phyloP scores from a whole-genome alignment of 2,329 filamentous ascomycete genomes.

The Claviceps africana region DNA sequence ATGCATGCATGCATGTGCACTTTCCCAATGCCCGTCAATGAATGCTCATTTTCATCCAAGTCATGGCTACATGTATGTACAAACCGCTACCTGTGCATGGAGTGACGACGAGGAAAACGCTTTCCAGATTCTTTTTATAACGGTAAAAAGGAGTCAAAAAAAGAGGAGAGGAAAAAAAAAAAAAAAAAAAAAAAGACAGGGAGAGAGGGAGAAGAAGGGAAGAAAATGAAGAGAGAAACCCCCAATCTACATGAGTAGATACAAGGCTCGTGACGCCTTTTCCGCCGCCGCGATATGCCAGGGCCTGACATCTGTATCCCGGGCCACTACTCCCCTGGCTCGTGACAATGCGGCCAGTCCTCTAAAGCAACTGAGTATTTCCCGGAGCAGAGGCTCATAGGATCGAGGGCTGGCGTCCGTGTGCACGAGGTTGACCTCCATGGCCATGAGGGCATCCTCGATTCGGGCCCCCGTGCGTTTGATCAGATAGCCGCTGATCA shows the following conservation, averaged over 20 bases:
- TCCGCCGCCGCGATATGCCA: conserved; percentile 65
- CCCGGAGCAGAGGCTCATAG: conserved; percentile 52
- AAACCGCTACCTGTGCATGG: background rate
- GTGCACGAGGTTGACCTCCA: conserved; percentile 53
- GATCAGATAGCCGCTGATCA: conserved; percentile 52
- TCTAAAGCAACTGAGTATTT: conserved; percentile 56
- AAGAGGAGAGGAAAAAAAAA: too few species aligned
- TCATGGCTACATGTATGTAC: background rate
- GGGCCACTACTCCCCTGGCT: conserved; percentile 47
- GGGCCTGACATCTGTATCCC: conserved; percentile 49
- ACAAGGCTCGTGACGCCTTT: conserved; percentile 52
- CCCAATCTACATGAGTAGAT: conserved; percentile 43
- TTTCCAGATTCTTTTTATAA: too few species aligned
- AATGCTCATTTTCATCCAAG: background rate
- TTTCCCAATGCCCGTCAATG: too few species aligned
- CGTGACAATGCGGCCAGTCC: conserved; percentile 55
- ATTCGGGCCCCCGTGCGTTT: conserved; percentile 43
- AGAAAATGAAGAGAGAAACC: background rate
- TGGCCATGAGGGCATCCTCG: conserved; percentile 44
- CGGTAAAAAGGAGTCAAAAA: too few species aligned
- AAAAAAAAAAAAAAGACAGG: too few species aligned
- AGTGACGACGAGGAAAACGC: background rate
- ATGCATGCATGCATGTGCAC: background rate
- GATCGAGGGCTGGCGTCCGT: conserved; percentile 35
- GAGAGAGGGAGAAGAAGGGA: background rate